Conservation (phyloP, 2,329 filamentous ascomycete species). For the Neofusicoccum laricinum region DNA sequence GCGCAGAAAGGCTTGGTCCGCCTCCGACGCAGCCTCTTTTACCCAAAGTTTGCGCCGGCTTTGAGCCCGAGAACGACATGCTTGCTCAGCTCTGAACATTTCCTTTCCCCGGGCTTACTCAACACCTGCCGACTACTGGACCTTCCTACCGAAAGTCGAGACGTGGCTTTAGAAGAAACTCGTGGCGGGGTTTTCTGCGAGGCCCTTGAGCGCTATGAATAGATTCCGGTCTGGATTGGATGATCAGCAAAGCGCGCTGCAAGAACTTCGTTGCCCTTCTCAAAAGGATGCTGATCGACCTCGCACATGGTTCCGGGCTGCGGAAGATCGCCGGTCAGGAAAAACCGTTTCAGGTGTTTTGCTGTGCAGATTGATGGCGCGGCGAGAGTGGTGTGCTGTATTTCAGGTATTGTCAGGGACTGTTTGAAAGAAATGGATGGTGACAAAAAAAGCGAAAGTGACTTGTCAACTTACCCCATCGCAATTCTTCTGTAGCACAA, state of each 20-base stretch:
- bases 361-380: conserved; percentile 18
- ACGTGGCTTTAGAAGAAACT: background rate
- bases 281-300: conserved; percentile 10
- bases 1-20: background rate
- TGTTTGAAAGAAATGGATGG: background rate
- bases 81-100: background rate
- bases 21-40: background rate
- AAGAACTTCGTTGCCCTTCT: background rate
- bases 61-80: background rate
- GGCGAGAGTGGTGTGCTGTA: conserved; percentile 8
- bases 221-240: background rate
- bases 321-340: conserved; percentile 16
- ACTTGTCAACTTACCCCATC: conserved; percentile 20
- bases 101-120: background rate
- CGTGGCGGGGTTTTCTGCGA: background rate
- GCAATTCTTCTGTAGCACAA: conserved; percentile 44
- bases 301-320: conserved; percentile 15
- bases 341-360: conserved; percentile 16
- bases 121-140: background rate
- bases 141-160: background rate
- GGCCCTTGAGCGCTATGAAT: background rate
- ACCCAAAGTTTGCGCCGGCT: background rate
- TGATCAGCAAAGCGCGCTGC: background rate
- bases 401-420: background rate
- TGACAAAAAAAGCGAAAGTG: background rate